Conservation (phyloP, 164 flowering plant species). For the Chimonanthus salicifolius region DNA sequence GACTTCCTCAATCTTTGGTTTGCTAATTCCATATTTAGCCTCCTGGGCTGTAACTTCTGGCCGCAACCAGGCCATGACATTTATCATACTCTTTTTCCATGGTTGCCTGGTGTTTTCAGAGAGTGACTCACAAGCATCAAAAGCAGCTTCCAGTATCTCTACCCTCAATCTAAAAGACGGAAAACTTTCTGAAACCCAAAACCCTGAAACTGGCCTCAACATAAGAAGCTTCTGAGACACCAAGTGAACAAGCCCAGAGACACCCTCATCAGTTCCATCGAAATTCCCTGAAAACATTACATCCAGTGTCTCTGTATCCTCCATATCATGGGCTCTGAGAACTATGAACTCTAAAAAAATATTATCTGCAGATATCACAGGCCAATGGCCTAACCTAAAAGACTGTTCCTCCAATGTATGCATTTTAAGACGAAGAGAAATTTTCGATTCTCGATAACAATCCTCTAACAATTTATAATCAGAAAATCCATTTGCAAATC, state of each 20-base stretch:
- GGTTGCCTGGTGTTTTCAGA: conserved; percentile 47
- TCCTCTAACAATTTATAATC: conserved; percentile 23
- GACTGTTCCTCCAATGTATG: conserved; percentile 36
- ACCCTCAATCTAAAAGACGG: conserved; percentile 54
- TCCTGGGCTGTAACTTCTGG: conserved; percentile 75
- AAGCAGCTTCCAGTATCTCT: conserved; percentile 55
- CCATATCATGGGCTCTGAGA: conserved; percentile 13
- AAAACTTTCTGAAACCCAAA: conserved; percentile 18
- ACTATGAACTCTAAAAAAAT: conserved; percentile 42
- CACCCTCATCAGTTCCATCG: conserved; percentile 80
- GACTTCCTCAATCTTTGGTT: conserved; percentile 10
- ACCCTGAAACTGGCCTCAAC: conserved; percentile 52
- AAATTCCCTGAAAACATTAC: conserved; percentile 56
- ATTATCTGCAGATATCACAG: conserved; percentile 39
- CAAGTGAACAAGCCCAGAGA: conserved; percentile 77
- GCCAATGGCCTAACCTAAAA: conserved; percentile 79
- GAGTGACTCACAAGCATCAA: conserved; percentile 68
- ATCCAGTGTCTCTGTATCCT: conserved; percentile 16
- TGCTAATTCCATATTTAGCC: conserved; percentile 47
- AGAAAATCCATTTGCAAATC: conserved; percentile 28
- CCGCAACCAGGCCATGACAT: conserved; percentile 83
- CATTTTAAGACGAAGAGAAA: conserved; percentile 48
- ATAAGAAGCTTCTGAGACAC: conserved; percentile 48
- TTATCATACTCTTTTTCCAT: conserved; percentile 91
- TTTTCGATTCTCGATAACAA: conserved; percentile 21